Conservation (phyloP, 306 rosid species). For the Bauhinia variegata region DNA sequence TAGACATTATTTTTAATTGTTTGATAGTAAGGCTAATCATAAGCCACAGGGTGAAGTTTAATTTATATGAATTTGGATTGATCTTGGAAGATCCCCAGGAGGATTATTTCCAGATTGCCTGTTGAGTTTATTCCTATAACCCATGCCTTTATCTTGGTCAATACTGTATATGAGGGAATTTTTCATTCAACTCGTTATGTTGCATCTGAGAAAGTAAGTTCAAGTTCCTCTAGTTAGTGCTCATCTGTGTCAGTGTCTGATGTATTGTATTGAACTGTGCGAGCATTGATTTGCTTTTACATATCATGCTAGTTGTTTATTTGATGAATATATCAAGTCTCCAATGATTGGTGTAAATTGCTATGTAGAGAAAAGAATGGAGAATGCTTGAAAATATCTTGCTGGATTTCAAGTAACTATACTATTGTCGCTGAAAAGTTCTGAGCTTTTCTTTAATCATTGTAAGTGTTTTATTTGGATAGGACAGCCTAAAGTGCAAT, state of each 20-base stretch:
- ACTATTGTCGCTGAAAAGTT: conserved; percentile 26
- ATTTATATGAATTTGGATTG: conserved; percentile 15
- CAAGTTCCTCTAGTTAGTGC: background rate
- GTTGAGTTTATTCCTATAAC: background rate
- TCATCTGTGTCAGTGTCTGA: background rate
- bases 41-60: background rate
- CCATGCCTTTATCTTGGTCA: background rate
- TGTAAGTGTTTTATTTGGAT: conserved; percentile 31
- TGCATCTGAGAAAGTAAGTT: background rate
- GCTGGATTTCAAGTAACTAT: conserved; percentile 9
- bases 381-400: conserved; percentile 3
- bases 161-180: background rate
- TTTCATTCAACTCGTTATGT: background rate
- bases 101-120: conserved; percentile 12
- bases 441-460: conserved; percentile 23
- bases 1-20: conserved; percentile 8
- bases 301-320: background rate
- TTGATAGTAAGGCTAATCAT: background rate
- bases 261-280: background rate
- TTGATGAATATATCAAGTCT: conserved; percentile 12
- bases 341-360: background rate
- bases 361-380: background rate
- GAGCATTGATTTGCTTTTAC: background rate
- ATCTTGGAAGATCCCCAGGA: conserved; percentile 3
- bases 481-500: conserved; percentile 38